These are phyloP conservation scores for Tuber melanosporum DNA, from an alignment of 495 filamentous ascomycete genomes.

Conservation along the genomic window DNA sequence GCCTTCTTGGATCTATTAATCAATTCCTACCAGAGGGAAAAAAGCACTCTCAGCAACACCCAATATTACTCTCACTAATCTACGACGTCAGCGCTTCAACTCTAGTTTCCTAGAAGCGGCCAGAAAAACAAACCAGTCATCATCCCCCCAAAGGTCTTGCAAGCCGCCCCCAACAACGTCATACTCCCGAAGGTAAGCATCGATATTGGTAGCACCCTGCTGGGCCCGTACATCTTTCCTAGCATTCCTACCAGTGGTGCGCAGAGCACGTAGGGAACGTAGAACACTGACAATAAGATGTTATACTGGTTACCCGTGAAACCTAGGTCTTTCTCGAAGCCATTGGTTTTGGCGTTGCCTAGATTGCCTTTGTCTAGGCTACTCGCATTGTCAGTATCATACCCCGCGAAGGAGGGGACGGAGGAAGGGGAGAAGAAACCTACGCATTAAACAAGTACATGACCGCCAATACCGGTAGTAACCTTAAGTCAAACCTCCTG, in stretches of 20 bases:
- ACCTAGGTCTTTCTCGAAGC: slow-evolving; percentile 47
- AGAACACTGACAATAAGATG: slow-evolving; percentile 65
- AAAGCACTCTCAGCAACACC: slow-evolving; percentile 70
- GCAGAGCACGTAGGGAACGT: slow-evolving; percentile 67
- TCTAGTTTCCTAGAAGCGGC: slow-evolving; percentile 30
- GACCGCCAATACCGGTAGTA: slow-evolving; percentile 57
- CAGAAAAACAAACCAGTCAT: slow-evolving; percentile 46
- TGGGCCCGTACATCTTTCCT: slow-evolving; percentile 61
- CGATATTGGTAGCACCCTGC: slow-evolving; percentile 57
- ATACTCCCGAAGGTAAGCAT: slow-evolving; percentile 62
- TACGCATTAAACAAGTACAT: slow-evolving; percentile 51
- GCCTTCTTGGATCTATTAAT: background rate
- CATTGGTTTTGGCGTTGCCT: slow-evolving; percentile 62
- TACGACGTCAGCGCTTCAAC: slow-evolving; percentile 24
- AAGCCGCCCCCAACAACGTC: slow-evolving; percentile 53
- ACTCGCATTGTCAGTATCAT: slow-evolving; percentile 50
- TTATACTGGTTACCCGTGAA: slow-evolving; percentile 64
- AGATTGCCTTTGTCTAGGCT: slow-evolving; percentile 61
- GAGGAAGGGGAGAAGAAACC: background rate
- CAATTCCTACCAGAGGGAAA: slow-evolving; percentile 53
- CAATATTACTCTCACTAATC: slow-evolving; percentile 56
- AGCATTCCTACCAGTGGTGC: slow-evolving; percentile 61
- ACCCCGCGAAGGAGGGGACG: slow-evolving; percentile 38
- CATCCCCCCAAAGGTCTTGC: slow-evolving; percentile 59
- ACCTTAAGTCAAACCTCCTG: slow-evolving; percentile 57